These are phyloP conservation scores for Sextonia rubra DNA, from an alignment of 164 flowering plant species.

Conservation along the genomic window DNA sequence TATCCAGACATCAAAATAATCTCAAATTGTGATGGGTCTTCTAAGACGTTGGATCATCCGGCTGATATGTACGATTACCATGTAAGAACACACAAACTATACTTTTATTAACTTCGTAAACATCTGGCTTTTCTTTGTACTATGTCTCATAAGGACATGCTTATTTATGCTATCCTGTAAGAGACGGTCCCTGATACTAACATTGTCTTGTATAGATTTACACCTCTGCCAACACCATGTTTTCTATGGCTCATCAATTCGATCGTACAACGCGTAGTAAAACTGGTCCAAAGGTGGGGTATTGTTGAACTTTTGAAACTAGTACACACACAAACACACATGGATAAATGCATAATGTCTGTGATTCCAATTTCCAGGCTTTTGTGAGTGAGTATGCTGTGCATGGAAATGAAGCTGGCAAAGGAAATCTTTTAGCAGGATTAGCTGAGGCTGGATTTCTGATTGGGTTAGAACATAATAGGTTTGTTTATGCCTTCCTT, in stretches of 20 bases:
- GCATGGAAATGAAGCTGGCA: slow-evolving; percentile 72
- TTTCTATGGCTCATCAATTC: slow-evolving; percentile 45
- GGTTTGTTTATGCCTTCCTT: slow-evolving; percentile 32
- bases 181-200: not conserved
- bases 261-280: slow-evolving; percentile 43
- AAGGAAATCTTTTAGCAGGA: slow-evolving; percentile 77
- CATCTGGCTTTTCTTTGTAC: not conserved
- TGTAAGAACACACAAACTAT: slow-evolving; percentile 34
- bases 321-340: not conserved
- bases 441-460: slow-evolving; percentile 91
- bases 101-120: not conserved
- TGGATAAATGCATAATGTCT: slow-evolving; percentile 2
- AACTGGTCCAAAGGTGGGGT: slow-evolving; percentile 75
- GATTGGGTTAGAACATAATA: slow-evolving; percentile 81
- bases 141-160: not conserved
- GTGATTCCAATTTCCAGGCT: slow-evolving; percentile 48
- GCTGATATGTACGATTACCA: slow-evolving; percentile 92
- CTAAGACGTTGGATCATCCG: slow-evolving; percentile 68
- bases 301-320: not conserved
- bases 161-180: not conserved
- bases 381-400: slow-evolving; percentile 99
- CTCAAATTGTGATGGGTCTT: slow-evolving; percentile 88
- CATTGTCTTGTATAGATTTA: slow-evolving; percentile 43
- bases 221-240: slow-evolving; percentile 51
- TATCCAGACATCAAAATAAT: slow-evolving; percentile 84